Base-by-base conservation (phyloP, 2,329 filamentous ascomycete species). In the Colletotrichum tanaceti region DNA sequence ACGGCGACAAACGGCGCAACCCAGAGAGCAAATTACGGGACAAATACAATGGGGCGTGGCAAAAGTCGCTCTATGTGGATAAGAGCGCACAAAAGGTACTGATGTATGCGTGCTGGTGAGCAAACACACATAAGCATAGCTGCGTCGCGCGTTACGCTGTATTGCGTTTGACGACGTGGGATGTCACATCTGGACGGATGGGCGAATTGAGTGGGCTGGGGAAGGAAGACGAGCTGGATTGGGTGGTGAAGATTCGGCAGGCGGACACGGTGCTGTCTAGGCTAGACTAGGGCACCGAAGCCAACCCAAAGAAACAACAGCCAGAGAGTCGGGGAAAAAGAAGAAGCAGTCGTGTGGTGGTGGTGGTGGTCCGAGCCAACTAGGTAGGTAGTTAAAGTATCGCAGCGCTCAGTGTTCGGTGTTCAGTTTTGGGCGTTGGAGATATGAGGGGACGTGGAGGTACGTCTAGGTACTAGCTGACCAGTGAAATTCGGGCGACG, bases 231-330 rank as follows among this genome's bases (percentile, higher is more conserved):
- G 46, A 32, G 28, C 59, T 67, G 52, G 64, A 58, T 67, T 63
- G 64, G 58, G 64, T 63, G 43, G 49, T 58, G 10, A 53, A 64
- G 59, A 67, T 52, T 60, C 64, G 59, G 39, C 59, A 28, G 59
- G 64, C 59, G 44, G 64, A 60, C 59, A 53, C 52, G 59, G 64
- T 46, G 52, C 50, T 39, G 43, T 32, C 22, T 18, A 47, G 49
- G 41, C 63, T 5, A 28, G 28, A 5, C 11, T 20, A n/a, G 50
- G 16, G 16, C 10, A 20, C 47, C 52, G 52, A 63, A 39, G 32
- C 18, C 43, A 13, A 38, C 49, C 39, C 16, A 44, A 47, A 20
- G 22, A 49, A 39, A 35, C 16, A 38, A 11, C 5, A n/a, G 7
- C 46, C 20, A 14, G 32, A 38, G n/a, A 54, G n/a, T 2, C 38